Base-by-base conservation (phyloP, 768 basidiomycete species). In the Strobilomyces confusus region DNA sequence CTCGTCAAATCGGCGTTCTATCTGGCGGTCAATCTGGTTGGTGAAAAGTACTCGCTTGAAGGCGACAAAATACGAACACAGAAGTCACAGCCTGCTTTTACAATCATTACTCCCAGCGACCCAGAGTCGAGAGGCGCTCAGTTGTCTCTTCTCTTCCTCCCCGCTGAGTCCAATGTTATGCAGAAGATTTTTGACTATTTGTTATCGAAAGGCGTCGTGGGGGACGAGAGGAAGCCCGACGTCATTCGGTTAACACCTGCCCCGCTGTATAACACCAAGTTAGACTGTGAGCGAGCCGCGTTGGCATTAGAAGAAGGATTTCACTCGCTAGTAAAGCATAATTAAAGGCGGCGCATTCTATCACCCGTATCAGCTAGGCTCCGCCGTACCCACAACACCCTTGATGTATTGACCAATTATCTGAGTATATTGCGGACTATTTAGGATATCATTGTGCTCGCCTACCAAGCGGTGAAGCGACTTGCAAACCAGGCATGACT, bases 201-300 rank as follows among this genome's bases (percentile, higher is more conserved):
- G 63, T 72, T 76, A 20, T 76, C 77, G 55, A 69, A 76, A 47
- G 97, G 97, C 7, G 87, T 99, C 14, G 79, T 97, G 48, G 95
- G 92, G 11, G 97, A 99, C 70, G 91, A 95, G 70, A 76, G 97
- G 63, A 74, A 84, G 63, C 95, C 97, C 25, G 88, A 92, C 64
- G 92, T 98, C 47, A 94, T 99, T 61, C 81, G 97, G 11, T 72
- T 98, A 42, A 81, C 92, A 56, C 94, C 95, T 44, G 78, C 79
- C 15, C 88, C 95, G 32, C 73, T 98, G 66, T 99, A 98, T 70
- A 97, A 88, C 67, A 86, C 86, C 13, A 75, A 84, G 60, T 71
- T 74, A 59, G 97, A 99, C 60, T 88, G 88, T 56, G 79, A 88
- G 61, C 72, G 76, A 49, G 90, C 86, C 12, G 90, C 80, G 14